Evolutionary conservation across 2,329 filamentous ascomycete genomes (phyloP), one percentile per base, ranked within the genome.

Genomic region (Alternaria viburni): DNA sequence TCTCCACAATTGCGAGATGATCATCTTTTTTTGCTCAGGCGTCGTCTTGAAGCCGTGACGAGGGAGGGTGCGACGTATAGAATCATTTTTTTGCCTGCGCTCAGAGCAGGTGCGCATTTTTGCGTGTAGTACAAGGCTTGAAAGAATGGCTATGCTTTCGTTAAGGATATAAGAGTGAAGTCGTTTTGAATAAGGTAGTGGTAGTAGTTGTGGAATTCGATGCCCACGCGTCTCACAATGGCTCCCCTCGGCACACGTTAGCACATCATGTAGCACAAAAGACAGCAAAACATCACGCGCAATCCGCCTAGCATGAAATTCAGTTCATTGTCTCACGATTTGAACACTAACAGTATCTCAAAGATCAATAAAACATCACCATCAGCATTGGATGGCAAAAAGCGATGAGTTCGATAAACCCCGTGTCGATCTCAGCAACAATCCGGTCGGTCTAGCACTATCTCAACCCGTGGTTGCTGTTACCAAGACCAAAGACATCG

Each of bases 1-100:
- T 64, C 58, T 61, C 23, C 52, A 41, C 54, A 21, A 61, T 58
- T 61, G 62, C 54, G 46, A 47, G 28, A 44, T 28, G 23, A 32
- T 11, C 5, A 17, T 51, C 6, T 50, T 64, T 64, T 61, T 57
- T 54, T n/a, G 32, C 32, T 36, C 0, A n/a, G 0, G 0, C 4
- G 2, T 36, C 15, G 4, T n/a, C 15, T n/a, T 9, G 15, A 3
- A 0, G 2, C 15, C 15, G 4, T 9, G 7, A 36, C 15, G 2
- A n/a, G 15, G 0, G 15, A 36, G 4, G 15, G 0, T 36, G 32
- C 32, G 32, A 36, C 4, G 32, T 8, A 36, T n/a, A 36, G 15
- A 5, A 1, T n/a, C n/a, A n/a, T n/a, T 36, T 36, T 36, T 36
- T 36, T 36, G 32, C 32, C 8, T 36, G 15, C 32, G 32, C 32